These are phyloP conservation scores for Casaregolazyma suthepensis DNA, from an alignment of 1,139 yeast species.

Conservation along the genomic window DNA sequence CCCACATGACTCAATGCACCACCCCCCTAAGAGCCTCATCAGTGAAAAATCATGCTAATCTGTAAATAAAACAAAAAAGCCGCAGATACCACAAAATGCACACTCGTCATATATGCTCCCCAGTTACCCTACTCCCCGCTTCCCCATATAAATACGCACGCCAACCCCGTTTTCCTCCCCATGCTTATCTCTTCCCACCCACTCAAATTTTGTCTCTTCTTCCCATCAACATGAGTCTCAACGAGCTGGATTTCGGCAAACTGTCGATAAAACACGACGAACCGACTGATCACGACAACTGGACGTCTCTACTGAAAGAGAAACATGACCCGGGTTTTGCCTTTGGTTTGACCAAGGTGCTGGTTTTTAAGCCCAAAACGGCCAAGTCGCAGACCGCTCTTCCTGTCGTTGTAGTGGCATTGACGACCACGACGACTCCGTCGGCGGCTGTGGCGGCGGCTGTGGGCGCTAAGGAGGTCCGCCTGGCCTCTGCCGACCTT, in stretches of 20 bases:
- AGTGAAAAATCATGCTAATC: neutral
- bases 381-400: constrained; percentile 77
- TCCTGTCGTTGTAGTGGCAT: constrained; percentile 76
- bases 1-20: neutral
- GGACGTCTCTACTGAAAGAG: constrained; percentile 23
- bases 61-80: neutral
- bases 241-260: constrained; percentile 17
- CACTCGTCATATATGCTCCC: neutral
- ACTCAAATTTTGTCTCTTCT: neutral
- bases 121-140: neutral
- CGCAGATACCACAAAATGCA: neutral
- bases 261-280: constrained; percentile 25
- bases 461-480: constrained; percentile 75
- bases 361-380: constrained; percentile 88
- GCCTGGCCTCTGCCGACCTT: constrained; percentile 79
- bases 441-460: constrained; percentile 56
- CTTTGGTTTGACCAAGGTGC: constrained; percentile 48
- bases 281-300: constrained; percentile 25
- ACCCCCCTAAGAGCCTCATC: neutral
- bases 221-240: constrained; percentile 11
- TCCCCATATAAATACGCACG: neutral
- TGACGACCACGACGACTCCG: constrained; percentile 63
- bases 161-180: neutral
- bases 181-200: constrained; percentile 2
- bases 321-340: constrained; percentile 13